These are phyloP conservation scores for Kazachstania taianensis DNA, from an alignment of 805 yeast species.

Conservation along the genomic window DNA sequence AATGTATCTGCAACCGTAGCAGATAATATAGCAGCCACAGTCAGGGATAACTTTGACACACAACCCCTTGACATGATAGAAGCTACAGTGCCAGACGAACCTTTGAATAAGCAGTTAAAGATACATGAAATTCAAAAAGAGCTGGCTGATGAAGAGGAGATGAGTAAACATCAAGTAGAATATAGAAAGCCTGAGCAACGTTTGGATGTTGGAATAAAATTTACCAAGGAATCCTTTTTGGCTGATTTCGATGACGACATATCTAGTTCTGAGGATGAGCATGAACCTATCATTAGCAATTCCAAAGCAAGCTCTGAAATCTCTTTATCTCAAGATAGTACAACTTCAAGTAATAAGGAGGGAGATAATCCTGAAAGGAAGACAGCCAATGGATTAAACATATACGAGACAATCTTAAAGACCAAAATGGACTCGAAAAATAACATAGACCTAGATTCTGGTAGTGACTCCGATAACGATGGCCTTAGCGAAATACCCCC, in stretches of 20 bases:
- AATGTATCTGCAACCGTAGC: no score
- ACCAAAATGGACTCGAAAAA: slow-evolving; percentile 7
- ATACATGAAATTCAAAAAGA: slow-evolving; percentile 15
- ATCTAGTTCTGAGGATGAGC: slow-evolving; percentile 3
- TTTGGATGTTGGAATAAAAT: slow-evolving; percentile 3
- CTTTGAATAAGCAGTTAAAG: slow-evolving; percentile 3
- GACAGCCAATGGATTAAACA: slow-evolving; percentile 7
- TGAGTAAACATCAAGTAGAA: not conserved
- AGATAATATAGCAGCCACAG: not conserved
- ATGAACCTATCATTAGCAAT: not conserved
- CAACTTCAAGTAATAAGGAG: not conserved
- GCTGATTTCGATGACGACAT: slow-evolving; percentile 15
- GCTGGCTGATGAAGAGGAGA: slow-evolving; percentile 6
- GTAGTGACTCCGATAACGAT: slow-evolving; percentile 9
- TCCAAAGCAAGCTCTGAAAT: not conserved
- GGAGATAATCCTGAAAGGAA: not conserved
- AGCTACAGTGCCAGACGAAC: not conserved
- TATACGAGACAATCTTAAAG: slow-evolving; percentile 17
- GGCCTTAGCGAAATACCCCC: not conserved
- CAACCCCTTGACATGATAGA: not conserved
- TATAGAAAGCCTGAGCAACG: not conserved
- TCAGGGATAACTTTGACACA: not conserved
- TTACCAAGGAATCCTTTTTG: slow-evolving; percentile 17
- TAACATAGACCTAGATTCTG: slow-evolving; percentile 14
- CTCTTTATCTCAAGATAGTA: not conserved